phyloP scores from a whole-genome alignment of 495 filamentous ascomycete genomes.

The Pseudevernia furfuracea region DNA sequence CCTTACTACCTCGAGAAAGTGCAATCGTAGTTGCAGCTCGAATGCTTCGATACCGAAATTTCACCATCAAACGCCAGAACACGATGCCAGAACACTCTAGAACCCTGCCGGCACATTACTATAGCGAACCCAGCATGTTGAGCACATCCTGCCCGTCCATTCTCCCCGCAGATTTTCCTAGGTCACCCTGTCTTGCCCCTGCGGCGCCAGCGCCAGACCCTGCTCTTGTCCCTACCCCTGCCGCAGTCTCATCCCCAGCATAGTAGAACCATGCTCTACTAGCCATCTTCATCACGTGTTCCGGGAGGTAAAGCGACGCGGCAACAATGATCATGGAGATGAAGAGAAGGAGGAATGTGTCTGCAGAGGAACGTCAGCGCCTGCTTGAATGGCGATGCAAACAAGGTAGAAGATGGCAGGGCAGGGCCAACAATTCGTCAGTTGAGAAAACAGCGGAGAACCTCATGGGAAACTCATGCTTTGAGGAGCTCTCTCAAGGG shows the following conservation, averaged over 20 bases:
- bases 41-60: background rate
- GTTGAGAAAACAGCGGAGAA: background rate
- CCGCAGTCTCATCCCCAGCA: slow-evolving; percentile 58
- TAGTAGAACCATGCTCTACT: slow-evolving; percentile 91
- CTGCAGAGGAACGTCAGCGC: slow-evolving; percentile 38
- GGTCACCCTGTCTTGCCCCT: background rate
- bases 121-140: slow-evolving; percentile 20
- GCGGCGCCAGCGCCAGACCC: slow-evolving; percentile 9
- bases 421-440: background rate
- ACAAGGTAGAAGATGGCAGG: background rate
- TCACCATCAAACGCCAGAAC: background rate
- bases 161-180: slow-evolving; percentile 1
- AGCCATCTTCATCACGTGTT: slow-evolving; percentile 72
- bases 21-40: background rate
- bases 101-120: background rate
- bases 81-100: background rate
- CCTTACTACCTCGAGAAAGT: background rate
- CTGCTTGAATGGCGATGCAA: background rate
- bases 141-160: slow-evolving; percentile 17
- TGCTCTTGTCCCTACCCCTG: slow-evolving; percentile 9
- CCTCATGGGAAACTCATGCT: background rate
- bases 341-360: slow-evolving; percentile 84
- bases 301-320: slow-evolving; percentile 82
- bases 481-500: background rate
- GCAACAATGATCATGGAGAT: slow-evolving; percentile 77